Evolutionary conservation across 2,329 filamentous ascomycete genomes (phyloP), one percentile per base, ranked within the genome.

Genomic region (Lachnum nothofagi): DNA sequence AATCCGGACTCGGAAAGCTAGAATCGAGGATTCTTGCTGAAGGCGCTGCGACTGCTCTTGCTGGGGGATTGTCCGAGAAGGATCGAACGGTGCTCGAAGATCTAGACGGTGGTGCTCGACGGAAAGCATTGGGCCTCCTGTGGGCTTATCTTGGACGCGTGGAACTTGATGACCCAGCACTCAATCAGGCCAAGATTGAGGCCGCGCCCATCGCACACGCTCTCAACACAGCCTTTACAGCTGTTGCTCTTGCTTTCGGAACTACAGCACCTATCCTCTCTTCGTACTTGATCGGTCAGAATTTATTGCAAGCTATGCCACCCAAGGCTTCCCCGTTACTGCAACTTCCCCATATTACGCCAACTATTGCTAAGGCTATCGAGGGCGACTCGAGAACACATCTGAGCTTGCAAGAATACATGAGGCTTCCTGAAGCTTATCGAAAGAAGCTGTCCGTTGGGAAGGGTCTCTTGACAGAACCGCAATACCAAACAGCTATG

Each of bases 71-170:
- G 56, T 77, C 82, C 0, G 68, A 73, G 14, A 89, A 90, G 68
- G 90, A 95, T 62, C 83, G 83, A 65, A 76, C 83, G 62, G 83
- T 80, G 64, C 76, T 98, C 6, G 82, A 88, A 63, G 82, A 90
- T 57, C 70, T 95, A 51, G 93, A 97, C 42, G 85, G 86, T 57
- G 83, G 85, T 33, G 78, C 82, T 20, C 84, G 88, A 58, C 80
- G 93, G 63, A 97, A 97, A 75, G 85, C 89, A 6, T 75, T 97
- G 38, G 88, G 86, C 43, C 76, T 98, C 48, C 76, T 98, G 14
- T 98, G 94, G 93, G 91, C 93, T 35, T 97, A 98, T 67, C 79
- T 97, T 41, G 88, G 88, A 52, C 86, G 93, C 40, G 76, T 95
- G 47, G 88, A 95, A 62, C 79, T 98, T 20, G 85, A 86, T 37